These are phyloP conservation scores for Shiraia sp. DNA, from an alignment of 2,329 filamentous ascomycete species.

Conservation along the genomic window DNA sequence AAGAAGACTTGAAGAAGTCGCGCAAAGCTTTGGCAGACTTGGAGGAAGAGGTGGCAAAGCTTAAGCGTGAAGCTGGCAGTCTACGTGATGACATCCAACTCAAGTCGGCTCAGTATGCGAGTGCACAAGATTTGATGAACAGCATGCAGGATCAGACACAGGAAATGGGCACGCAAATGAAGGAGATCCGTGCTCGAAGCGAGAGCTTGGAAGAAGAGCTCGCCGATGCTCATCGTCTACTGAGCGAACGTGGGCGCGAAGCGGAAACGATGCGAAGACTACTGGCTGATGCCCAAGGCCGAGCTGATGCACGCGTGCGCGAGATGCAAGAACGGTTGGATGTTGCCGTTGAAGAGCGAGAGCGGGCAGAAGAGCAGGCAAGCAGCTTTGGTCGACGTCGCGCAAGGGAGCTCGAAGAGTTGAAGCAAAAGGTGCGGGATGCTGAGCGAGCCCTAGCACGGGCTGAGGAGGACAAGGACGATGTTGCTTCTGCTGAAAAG, in stretches of 20 bases:
- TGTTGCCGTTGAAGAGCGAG: conserved; percentile 87
- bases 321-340: conserved; percentile 92
- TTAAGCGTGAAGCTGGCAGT: conserved; percentile 68
- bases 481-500: conserved; percentile 72
- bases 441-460: conserved; percentile 76
- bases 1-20: conserved; percentile 67
- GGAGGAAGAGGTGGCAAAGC: conserved; percentile 71
- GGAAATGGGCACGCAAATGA: conserved; percentile 88
- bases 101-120: conserved; percentile 83
- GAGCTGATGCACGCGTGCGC: conserved; percentile 77
- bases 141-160: conserved; percentile 92
- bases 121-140: conserved; percentile 80
- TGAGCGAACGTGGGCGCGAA: conserved; percentile 87
- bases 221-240: conserved; percentile 80
- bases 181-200: conserved; percentile 79
- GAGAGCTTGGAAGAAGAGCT: conserved; percentile 93
- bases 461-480: conserved; percentile 74
- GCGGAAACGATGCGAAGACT: conserved; percentile 92
- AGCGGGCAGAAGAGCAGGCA: conserved; percentile 89
- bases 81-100: conserved; percentile 80
- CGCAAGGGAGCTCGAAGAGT: conserved; percentile 82
- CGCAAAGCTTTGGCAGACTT: conserved; percentile 68
- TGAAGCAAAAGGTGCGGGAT: conserved; percentile 77
- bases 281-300: conserved; percentile 81
- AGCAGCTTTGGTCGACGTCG: conserved; percentile 75